Base-by-base conservation (phyloP, 192 early-diverging fungal genomes). In the Phlyctochytrium planicorne region DNA sequence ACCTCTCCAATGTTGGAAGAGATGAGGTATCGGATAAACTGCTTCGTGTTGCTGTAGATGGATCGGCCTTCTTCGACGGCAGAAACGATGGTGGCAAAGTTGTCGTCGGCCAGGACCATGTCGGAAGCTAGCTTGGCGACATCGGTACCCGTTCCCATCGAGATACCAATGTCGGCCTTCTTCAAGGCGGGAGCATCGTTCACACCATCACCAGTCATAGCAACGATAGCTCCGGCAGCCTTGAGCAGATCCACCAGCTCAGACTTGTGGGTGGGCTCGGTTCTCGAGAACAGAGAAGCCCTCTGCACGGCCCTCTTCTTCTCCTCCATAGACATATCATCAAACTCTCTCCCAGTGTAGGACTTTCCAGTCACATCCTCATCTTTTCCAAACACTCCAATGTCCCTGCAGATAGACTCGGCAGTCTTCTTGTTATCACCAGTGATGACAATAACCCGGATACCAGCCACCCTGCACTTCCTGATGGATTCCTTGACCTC, bases 1-100 rank as follows among this genome's bases (percentile, higher is more conserved):
- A 98, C 95, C 80, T 99, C 97, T 63, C 95, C 96, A 84, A 98
- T 97, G 84, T 99, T 99, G 57, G 92, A 94, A 53, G 90, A 93
- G 66, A 99, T 97, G 66, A 99, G 80, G 75, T 99, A 98, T 31
- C 95, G 91, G 77, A 98, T 97, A 56, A 99, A 98, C 81, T 98
- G 95, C 86, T 97, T 98, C 32, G 95, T 98, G 82, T 99, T 99
- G 78, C 93, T 93, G 87, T 97, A 99, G 75, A 99, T 98, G 59
- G 87, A 84, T 40, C 97, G 91, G 59, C 97, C 97, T 79, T 99
- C 96, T 68, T 96, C 93, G 10, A 99, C 96, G 14, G 97, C 97
- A 67, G 87, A 87, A 68, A 95, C 94, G 56, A 99, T 98, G 33
- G 95, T 98, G 30, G 94, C 88, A 87, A 99, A 99, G 89, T 99